These are phyloP conservation scores for Phytophthora kernoviae DNA, from an alignment of 352 stramenopile species.

Conservation along the genomic window DNA sequence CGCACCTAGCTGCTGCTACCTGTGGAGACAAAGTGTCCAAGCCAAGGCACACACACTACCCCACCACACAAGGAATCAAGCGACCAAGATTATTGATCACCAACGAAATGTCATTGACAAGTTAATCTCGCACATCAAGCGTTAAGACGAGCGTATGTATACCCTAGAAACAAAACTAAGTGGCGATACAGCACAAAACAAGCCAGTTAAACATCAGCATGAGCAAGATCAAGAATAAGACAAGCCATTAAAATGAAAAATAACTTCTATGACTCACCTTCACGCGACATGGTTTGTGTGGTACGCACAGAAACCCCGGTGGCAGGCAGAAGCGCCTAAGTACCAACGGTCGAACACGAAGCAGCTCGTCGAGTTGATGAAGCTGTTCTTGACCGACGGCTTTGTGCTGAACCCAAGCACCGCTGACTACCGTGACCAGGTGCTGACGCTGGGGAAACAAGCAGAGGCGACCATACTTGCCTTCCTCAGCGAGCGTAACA, in stretches of 20 bases:
- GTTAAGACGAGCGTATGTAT: constrained; percentile 7
- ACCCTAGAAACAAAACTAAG: constrained; percentile 1
- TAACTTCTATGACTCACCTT: constrained; percentile 1
- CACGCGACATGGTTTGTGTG: constrained; percentile 14
- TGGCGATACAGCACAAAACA: background rate
- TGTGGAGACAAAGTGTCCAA: background rate
- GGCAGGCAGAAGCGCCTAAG: background rate
- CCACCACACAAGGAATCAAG: background rate
- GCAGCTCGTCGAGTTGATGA: constrained; percentile 21
- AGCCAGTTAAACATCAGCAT: background rate
- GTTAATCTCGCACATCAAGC: constrained; percentile 5
- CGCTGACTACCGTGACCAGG: constrained; percentile 7
- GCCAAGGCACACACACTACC: background rate
- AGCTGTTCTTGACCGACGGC: constrained; percentile 20
- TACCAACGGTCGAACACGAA: constrained; percentile 16
- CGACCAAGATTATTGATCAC: constrained; percentile 7
- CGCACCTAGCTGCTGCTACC: background rate
- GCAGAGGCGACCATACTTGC: background rate
- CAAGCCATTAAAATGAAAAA: background rate
- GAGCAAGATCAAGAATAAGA: background rate
- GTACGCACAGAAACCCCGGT: constrained; percentile 5
- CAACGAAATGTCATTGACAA: constrained; percentile 5
- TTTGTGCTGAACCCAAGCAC: constrained; percentile 5
- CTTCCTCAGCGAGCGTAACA: background rate
- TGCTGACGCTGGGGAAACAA: constrained; percentile 2